phyloP scores from a whole-genome alignment of 495 filamentous ascomycete genomes.

The Astrocystis sublimbata region DNA sequence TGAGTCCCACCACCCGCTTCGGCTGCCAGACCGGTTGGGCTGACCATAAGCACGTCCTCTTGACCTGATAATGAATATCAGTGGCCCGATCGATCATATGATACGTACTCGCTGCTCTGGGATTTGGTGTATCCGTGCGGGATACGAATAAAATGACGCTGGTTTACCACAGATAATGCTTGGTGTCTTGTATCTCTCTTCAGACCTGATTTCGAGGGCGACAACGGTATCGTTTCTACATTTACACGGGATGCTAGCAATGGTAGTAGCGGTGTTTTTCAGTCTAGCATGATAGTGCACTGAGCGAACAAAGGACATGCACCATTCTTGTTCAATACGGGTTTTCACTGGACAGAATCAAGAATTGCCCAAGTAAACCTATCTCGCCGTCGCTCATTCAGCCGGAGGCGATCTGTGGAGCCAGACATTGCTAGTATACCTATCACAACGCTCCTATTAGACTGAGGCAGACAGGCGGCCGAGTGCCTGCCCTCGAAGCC shows the following conservation, averaged over 20 bases:
- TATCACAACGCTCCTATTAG: background rate
- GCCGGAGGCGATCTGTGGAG: background rate
- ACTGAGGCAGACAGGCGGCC: background rate
- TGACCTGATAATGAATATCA: background rate
- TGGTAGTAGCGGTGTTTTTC: constrained; percentile 1
- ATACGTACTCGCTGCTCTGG: background rate
- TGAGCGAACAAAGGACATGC: background rate
- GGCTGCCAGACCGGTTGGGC: background rate
- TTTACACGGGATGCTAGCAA: constrained; percentile 5
- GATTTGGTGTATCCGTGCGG: background rate
- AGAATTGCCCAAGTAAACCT: background rate
- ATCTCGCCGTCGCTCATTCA: background rate
- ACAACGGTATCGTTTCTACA: background rate
- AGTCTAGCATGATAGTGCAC: background rate
- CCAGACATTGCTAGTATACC: background rate
- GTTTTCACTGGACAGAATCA: background rate
- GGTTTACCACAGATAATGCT: background rate
- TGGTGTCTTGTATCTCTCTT: background rate
- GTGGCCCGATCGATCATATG: background rate
- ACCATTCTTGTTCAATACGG: background rate
- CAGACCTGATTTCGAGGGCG: background rate
- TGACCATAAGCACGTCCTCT: background rate
- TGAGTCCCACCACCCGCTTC: background rate
- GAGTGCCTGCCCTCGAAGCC: background rate
- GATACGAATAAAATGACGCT: background rate